A percentile compares a stretch with the other conserved stretches of the same genome.
These are phyloP conservation scores for Ophiostoma ulmi DNA, from an alignment of 2,329 filamentous ascomycete genomes.

Conservation along the genomic window DNA sequence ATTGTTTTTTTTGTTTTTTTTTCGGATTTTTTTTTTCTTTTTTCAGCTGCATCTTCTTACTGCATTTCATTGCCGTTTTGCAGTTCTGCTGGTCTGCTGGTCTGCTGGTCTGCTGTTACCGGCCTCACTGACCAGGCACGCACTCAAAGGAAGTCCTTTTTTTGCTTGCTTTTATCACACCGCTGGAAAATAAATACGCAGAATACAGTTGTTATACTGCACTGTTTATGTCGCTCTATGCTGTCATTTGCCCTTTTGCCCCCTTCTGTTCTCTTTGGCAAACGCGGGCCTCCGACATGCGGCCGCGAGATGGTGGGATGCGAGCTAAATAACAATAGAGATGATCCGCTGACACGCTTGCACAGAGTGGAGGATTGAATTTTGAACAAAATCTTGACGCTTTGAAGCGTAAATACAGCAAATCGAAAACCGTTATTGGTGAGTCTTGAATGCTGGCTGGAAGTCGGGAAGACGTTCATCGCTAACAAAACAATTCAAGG, in stretches of 20 bases:
- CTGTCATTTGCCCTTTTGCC: neutral
- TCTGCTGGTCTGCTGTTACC: neutral
- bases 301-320: neutral
- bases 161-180: neutral
- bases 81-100: too few relatives aligned
- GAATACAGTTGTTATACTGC: neutral
- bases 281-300: neutral
- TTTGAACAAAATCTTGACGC: neutral
- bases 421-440: neutral
- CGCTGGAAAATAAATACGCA: neutral
- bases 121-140: too few relatives aligned
- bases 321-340: neutral
- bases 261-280: neutral
- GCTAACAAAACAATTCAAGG: neutral
- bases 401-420: neutral
- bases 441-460: neutral
- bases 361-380: neutral
- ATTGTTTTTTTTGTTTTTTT: neutral
- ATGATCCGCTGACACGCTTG: neutral
- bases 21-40: too few relatives aligned
- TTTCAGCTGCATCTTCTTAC: neutral
- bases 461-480: neutral
- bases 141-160: neutral
- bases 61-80: neutral
- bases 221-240: neutral